phyloP scores from a whole-genome alignment of 306 rosid species.

The Sesbania bispinosa region DNA sequence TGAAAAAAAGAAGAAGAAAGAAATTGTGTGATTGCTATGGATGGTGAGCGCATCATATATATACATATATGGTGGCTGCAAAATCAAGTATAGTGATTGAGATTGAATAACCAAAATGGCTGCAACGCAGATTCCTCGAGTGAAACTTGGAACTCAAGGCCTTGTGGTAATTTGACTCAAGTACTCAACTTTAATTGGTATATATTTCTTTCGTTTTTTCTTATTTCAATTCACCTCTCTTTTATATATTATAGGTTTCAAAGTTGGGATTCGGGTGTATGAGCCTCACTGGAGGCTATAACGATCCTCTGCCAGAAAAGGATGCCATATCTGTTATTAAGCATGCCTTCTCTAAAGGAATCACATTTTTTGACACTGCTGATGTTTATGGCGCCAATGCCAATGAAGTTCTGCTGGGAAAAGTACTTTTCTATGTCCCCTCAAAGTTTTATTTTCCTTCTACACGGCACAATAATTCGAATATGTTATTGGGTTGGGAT shows the following conservation, averaged over 20 bases:
- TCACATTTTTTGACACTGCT: slow-evolving; percentile 75
- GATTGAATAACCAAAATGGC: slow-evolving; percentile 27
- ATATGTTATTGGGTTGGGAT: too few species aligned
- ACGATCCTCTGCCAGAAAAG: slow-evolving; percentile 52
- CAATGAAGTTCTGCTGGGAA: slow-evolving; percentile 68
- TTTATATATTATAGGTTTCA: slow-evolving; percentile 51
- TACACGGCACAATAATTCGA: too few species aligned
- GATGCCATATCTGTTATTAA: slow-evolving; percentile 51
- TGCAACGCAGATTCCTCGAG: background rate
- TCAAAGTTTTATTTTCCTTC: too few species aligned
- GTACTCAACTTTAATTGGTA: too few species aligned
- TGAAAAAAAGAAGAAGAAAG: too few species aligned
- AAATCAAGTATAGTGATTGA: too few species aligned
- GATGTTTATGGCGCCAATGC: slow-evolving; percentile 52
- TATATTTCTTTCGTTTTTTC: too few species aligned
- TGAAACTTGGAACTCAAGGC: slow-evolving; percentile 27
- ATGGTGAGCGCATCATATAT: too few species aligned
- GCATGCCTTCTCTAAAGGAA: slow-evolving; percentile 55
- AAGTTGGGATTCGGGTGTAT: slow-evolving; percentile 71
- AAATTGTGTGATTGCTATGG: background rate
- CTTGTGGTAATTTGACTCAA: slow-evolving; percentile 23
- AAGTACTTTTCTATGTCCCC: too few species aligned
- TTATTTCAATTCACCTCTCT: too few species aligned
- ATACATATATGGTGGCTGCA: too few species aligned
- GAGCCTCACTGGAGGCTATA: slow-evolving; percentile 55